These are phyloP conservation scores for Mycena vulgaris DNA, from an alignment of 768 basidiomycete genomes.

Conservation along the genomic window DNA sequence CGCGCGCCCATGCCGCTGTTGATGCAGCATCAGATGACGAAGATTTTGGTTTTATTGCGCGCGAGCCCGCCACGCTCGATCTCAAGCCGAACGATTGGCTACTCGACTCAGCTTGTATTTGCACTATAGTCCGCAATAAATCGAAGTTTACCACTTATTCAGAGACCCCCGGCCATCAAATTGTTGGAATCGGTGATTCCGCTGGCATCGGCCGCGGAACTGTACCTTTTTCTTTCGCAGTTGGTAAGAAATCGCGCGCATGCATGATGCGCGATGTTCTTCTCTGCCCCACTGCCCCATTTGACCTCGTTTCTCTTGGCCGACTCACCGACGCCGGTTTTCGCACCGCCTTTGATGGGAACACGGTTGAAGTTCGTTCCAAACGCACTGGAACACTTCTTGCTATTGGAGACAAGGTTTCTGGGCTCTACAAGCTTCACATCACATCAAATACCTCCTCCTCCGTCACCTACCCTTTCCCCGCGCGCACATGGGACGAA, in stretches of 20 bases:
- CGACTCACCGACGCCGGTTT: slow-evolving; percentile 26
- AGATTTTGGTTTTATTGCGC: slow-evolving; percentile 31
- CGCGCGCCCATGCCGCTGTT: slow-evolving; percentile 17
- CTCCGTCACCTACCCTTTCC: neutral
- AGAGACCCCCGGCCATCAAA: slow-evolving; percentile 35
- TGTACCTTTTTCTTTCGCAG: slow-evolving; percentile 21
- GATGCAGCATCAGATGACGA: neutral
- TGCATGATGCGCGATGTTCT: slow-evolving; percentile 20
- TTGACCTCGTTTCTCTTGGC: slow-evolving; percentile 7
- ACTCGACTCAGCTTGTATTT: slow-evolving; percentile 36
- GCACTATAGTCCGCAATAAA: slow-evolving; percentile 35
- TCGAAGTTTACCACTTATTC: slow-evolving; percentile 25
- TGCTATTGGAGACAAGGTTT: slow-evolving; percentile 17
- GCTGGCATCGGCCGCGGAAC: slow-evolving; percentile 28
- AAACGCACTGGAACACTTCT: neutral
- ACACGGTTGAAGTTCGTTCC: slow-evolving; percentile 15
- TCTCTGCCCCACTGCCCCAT: slow-evolving; percentile 23
- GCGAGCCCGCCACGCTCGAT: slow-evolving; percentile 1
- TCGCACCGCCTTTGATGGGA: neutral
- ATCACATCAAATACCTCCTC: neutral
- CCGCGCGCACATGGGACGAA: slow-evolving; percentile 5
- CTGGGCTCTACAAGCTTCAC: slow-evolving; percentile 8
- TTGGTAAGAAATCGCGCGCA: slow-evolving; percentile 1
- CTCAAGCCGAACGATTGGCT: slow-evolving; percentile 37
- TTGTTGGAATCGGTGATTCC: slow-evolving; percentile 22